Conservation (phyloP, 495 filamentous ascomycete species). For the Letharia lupina region DNA sequence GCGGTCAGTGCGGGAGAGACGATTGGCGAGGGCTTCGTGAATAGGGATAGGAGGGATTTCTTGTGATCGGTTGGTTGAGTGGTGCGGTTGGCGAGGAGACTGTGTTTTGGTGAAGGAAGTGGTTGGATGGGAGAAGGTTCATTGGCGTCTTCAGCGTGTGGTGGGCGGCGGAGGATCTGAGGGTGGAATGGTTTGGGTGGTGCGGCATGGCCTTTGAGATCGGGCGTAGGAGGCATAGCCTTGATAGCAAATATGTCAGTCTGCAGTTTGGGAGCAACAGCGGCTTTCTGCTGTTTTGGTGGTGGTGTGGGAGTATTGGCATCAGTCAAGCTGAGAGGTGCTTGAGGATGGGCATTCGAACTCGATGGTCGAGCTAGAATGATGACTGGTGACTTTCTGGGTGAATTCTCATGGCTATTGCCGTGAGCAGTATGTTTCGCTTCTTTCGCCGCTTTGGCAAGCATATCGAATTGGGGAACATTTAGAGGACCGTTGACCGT, state of each 20-base stretch:
- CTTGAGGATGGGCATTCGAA: constrained; percentile 13
- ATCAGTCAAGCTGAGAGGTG: constrained; percentile 2
- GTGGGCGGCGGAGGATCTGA: constrained; percentile 50
- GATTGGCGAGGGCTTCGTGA: constrained; percentile 46
- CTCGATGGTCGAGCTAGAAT: constrained; percentile 23
- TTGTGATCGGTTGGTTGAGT: constrained; percentile 52
- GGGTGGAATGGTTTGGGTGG: constrained; percentile 47
- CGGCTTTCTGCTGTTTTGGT: constrained; percentile 21
- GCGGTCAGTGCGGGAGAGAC: constrained; percentile 13
- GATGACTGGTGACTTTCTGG: constrained; percentile 16
- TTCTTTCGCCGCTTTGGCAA: constrained; percentile 10
- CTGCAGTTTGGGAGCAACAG: constrained; percentile 18
- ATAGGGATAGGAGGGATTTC: constrained; percentile 60
- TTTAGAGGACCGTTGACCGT: constrained; percentile 46
- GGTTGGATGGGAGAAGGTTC: constrained; percentile 28
- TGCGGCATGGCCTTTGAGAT: constrained; percentile 22
- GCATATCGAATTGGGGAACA: constrained; percentile 40
- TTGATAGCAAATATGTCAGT: constrained; percentile 11
- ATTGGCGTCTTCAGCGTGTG: constrained; percentile 23
- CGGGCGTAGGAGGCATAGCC: constrained; percentile 15
- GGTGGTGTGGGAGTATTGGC: constrained; percentile 13
- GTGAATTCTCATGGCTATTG: constrained; percentile 10
- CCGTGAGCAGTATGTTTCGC: constrained; percentile 2
- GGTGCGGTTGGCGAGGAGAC: constrained; percentile 31
- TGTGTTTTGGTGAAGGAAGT: constrained; percentile 19